Base-by-base conservation (phyloP, 805 yeast genomes). In the Cyberlindnera sargentensis region DNA sequence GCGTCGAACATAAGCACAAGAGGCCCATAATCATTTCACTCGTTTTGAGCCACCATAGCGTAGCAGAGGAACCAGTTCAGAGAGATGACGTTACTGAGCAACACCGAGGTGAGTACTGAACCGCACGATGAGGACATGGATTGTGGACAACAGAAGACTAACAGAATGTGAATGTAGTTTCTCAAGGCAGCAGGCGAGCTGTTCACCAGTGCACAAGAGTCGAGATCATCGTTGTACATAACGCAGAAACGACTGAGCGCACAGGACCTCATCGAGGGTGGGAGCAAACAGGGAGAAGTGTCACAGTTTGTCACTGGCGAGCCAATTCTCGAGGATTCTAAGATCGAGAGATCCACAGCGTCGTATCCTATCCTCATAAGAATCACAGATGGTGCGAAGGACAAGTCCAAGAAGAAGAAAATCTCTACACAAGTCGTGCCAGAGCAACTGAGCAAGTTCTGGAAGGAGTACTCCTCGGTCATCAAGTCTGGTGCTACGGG, bases 401-500 rank as follows among this genome's bases (percentile, higher is more conserved):
- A 75, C 36, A 76, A 75, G 53, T 58, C 67, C 15, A 64, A 66
- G 45, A 78, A 78, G 53, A 56, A 62, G n/a, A 85, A 85, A 56
- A 60, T 82, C 30, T 78, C 89, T 27, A 89, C 97, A 0, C 76
- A 82, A 9, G 89, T 90, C 6, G 74, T 75, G 27, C 67, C 80
- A 1, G 74, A 70, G 2, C 64, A 74, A 3, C 67, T 90, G 50
- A 86, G 81, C 49, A 61, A 67, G 46, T 90, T 90, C 61, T 90
- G 96, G 96, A 61, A 63, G 36, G 80, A 78, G 26, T 90, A 89
- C 63, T 65, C 86, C 1, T 78, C 77, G 36, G 75, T 75, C 0
- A 70, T 89, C 44, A 89, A 86, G 59, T 58, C 70, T 24, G 90
- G 93, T 4, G 78, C 85, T 62, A 67, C 67, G 3, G 96, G 95